These are phyloP conservation scores for Colletotrichum acutatum DNA, from an alignment of 2,329 filamentous ascomycete species.

Conservation along the genomic window DNA sequence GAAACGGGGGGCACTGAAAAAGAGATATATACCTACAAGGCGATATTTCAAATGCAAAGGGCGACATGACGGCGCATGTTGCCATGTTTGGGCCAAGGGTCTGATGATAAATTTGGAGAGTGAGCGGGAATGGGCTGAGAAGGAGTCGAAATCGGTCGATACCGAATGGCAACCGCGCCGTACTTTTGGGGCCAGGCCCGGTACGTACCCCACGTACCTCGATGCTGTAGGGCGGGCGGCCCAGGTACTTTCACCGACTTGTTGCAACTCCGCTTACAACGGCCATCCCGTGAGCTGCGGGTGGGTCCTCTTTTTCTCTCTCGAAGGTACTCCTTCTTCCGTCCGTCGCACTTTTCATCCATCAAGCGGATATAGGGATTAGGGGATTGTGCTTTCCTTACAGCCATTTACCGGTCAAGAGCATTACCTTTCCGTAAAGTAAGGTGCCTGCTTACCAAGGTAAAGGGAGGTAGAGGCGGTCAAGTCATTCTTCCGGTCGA, in stretches of 20 bases:
- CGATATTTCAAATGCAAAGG: constrained; percentile 35
- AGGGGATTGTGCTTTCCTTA: not conserved
- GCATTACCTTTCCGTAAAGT: too few relatives aligned
- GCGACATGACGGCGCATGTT: constrained; percentile 35
- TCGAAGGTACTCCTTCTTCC: not conserved
- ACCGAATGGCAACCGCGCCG: constrained; percentile 38
- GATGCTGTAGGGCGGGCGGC: constrained; percentile 7
- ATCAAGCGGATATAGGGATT: not conserved
- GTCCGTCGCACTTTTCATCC: not conserved
- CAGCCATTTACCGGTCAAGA: not conserved
- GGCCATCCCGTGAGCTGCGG: constrained; percentile 4
- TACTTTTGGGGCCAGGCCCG: constrained; percentile 18
- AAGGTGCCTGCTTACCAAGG: not conserved
- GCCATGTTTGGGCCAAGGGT: constrained; percentile 39
- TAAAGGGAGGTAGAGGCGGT: not conserved
- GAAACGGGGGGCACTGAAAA: constrained; percentile 24
- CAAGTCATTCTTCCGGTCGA: not conserved
- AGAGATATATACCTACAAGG: constrained; percentile 31
- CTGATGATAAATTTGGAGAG: constrained; percentile 48
- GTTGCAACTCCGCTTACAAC: constrained; percentile 21
- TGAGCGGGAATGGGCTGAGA: constrained; percentile 49
- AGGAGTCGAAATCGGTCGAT: constrained; percentile 49
- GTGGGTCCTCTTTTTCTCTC: not conserved
- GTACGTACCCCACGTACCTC: constrained; percentile 27
- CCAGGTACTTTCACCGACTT: constrained; percentile 34